phyloP scores from a whole-genome alignment of 2,329 filamentous ascomycete species.

The Aspergillus sp. region DNA sequence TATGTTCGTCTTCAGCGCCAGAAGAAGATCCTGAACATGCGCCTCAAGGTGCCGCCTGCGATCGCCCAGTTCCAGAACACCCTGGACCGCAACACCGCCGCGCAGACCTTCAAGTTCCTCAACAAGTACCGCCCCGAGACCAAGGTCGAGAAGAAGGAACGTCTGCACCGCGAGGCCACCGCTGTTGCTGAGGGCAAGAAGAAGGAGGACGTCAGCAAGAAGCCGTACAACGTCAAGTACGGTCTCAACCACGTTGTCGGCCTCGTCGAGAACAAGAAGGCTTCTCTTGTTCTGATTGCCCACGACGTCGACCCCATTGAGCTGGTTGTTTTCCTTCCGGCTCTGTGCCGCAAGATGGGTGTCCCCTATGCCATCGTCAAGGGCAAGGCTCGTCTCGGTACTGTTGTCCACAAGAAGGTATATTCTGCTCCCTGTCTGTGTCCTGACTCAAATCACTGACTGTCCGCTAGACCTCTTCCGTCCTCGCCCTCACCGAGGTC shows the following conservation, averaged over 20 bases:
- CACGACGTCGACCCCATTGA: slow-evolving; percentile 99
- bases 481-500: slow-evolving; percentile 91
- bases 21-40: slow-evolving; percentile 93
- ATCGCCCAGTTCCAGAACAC: slow-evolving; percentile 97
- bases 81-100: slow-evolving; percentile 91
- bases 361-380: slow-evolving; percentile 98
- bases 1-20: slow-evolving; percentile 96
- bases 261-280: slow-evolving; percentile 99
- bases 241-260: slow-evolving; percentile 99
- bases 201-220: slow-evolving; percentile 99
- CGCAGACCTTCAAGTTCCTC: slow-evolving; percentile 96
- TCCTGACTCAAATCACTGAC: too few relatives aligned
- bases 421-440: slow-evolving; percentile 10
- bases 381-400: slow-evolving; percentile 98
- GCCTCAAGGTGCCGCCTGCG: slow-evolving; percentile 94
- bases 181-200: slow-evolving; percentile 98
- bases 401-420: slow-evolving; percentile 99
- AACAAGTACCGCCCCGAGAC: slow-evolving; percentile 99
- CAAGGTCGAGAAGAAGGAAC: slow-evolving; percentile 99
- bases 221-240: slow-evolving; percentile 99
- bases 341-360: slow-evolving; percentile 99
- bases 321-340: slow-evolving; percentile 97
- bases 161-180: slow-evolving; percentile 93
- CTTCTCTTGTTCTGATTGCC: slow-evolving; percentile 91
- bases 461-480: slow-evolving; percentile 93